Evolutionary conservation across 2,329 filamentous ascomycete species (phyloP), one percentile per base, ranked within the genome.

Genomic region (Cercospora sesami): DNA sequence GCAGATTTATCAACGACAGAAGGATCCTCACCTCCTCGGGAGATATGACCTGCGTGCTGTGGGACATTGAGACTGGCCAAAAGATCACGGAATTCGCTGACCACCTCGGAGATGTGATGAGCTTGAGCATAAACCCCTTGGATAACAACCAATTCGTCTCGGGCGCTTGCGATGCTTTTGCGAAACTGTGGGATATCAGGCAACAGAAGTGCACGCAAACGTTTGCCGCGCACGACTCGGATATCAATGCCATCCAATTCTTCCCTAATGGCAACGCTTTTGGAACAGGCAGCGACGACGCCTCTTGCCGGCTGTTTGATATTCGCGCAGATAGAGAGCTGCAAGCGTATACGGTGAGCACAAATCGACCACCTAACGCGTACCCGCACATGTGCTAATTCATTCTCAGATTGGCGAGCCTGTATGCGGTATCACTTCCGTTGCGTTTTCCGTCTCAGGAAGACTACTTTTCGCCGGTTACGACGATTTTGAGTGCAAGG

Each of bases 401-500:
- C 4, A 14, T 16, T 48, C 12, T 7, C 77, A 98, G 94, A 97
- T 94, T 76, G 94, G 97, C 79, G 94, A 96, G 77, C 96, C 97
- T 75, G 89, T 97, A 63, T 99, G 95, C 79, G 95, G 95, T 76
- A 98, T 99, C 77, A 99, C 95, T 26, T 99, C 95, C 4, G 95
- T 99, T 59, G 95, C 94, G 68, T 98, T 96, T 76, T 99, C 95
- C 16, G 94, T 99, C 14, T 99, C 95, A 67, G 95, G 95, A 68
- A 89, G 95, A 79, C 85, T 99, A 76, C 85, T 99, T 48, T 99
- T 99, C 80, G 95, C 95, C 65, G 95, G 95, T 74, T 99, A 99
- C 78, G 95, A 99, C 78, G 95, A 99, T 79, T 99, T 97, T 77
- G 95, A 99, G 83, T 99, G 95, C 94, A 99, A 98, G 91, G 94